Base-by-base conservation (phyloP, 2,329 filamentous ascomycete species). In the Tolypocladium paradoxum region DNA sequence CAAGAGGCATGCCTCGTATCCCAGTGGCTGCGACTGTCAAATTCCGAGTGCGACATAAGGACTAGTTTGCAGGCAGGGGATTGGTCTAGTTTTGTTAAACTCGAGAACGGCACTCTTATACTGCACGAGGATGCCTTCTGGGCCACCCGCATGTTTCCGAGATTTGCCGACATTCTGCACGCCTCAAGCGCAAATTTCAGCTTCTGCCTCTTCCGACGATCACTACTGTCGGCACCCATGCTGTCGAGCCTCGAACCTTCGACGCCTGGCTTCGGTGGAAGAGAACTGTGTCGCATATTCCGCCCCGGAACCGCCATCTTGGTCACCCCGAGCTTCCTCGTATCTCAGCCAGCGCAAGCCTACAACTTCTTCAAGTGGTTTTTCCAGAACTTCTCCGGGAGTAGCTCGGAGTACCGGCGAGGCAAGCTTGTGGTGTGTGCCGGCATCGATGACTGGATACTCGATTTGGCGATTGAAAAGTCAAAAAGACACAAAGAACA, bases 1-100 rank as follows among this genome's bases (percentile, higher is more conserved):
- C 53, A 65, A 12, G 68, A 70, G 37, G 65, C 67, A 20, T 57
- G 64, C 9, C 67, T 74, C 9, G n/a, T 80, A 2, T 66, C 61
- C 31, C 62, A 65, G 20, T 82, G 77, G 76, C 60, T 82, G 11
- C 66, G 65, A 6, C 59, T 58, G 5, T 69, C 65, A 36, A 68
- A 75, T 34, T 58, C 68, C 0, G 56, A 67, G 2, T 76, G 73
- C 57, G 68, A 65, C 20, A 65, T 82, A 11, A 73, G 69, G 33
- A 69, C 66, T 7, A 73, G 70, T 48, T 59, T 71, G 14, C 61
- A 61, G 1, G 36, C 68, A 6, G 77, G 78, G 1, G 68, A 75
- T 9, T 82, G 79, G 78, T 56, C 63, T 5, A 65, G 64, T 20
- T 81, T 82, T 55, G 33, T 63, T 9, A 63, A 62, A 20, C 55